Base-by-base conservation (phyloP, 1,139 yeast species). In the Yamadazyma triangularis region DNA sequence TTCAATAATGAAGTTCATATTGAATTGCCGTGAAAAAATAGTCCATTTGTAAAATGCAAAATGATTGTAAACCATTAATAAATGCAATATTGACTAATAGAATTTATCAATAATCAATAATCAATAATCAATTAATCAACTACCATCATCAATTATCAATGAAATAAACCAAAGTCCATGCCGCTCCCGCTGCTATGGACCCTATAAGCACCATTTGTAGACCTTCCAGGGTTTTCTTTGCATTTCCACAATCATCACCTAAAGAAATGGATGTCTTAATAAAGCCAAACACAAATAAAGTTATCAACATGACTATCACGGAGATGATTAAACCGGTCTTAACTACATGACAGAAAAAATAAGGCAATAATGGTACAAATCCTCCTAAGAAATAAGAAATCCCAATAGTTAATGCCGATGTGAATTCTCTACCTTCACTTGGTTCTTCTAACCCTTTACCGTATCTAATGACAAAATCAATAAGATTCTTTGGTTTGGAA, bases 111-210 rank as follows among this genome's bases (percentile, higher is more conserved):
- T n/a, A n/a, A n/a, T n/a, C n/a, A n/a, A n/a, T n/a, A n/a, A n/a
- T n/a, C n/a, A n/a, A n/a, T n/a, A n/a, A n/a, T n/a, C n/a, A n/a
- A n/a, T n/a, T n/a, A n/a, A n/a, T n/a, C n/a, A n/a, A n/a, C n/a
- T n/a, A n/a, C n/a, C n/a, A n/a, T n/a, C 8, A 18, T 18, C 32
- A 51, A 31, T 51, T 50, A 39, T 82, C 95, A 41, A 88, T 79
- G 41, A 81, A 60, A 52, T 79, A 82, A 27, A 91, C 97, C 53
- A 89, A 73, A 27, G 79, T 78, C 96, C 96, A 91, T 13, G 98
- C 97, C 15, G 95, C 86, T 6, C 95, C 95, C 4, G 98, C 98
- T 15, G 98, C 98, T 21, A 84, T 63, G 12, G 96, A 94, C 26
- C 98, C 98, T 31, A 87, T 89, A 13, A 83, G 62, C 35, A 88